Evolutionary conservation across 306 rosid genomes (phyloP).

Genomic region (Rosa lucieae): DNA sequence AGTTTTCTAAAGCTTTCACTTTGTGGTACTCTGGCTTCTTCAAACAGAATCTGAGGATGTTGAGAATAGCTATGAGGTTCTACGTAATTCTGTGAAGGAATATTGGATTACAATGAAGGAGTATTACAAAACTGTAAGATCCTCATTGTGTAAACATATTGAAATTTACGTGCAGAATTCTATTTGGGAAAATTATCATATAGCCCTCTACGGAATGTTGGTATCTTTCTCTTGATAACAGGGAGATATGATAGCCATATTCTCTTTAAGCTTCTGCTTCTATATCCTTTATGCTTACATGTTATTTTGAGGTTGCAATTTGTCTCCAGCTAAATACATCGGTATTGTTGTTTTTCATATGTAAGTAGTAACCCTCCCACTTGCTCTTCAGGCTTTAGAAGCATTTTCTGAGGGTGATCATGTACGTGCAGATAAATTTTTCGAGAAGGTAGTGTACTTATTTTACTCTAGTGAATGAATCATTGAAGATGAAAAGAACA

Average conservation of each 20-base stretch:
- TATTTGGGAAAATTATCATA: no score
- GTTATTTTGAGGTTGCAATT: background rate
- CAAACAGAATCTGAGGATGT: slow-evolving; percentile 25
- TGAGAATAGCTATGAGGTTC: slow-evolving; percentile 34
- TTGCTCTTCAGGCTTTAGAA: slow-evolving; percentile 37
- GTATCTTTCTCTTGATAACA: no score
- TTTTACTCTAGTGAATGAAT: no score
- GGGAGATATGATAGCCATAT: no score
- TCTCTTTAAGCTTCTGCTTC: background rate
- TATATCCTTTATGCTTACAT: background rate
- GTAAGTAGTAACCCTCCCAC: background rate
- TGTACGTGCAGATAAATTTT: slow-evolving; percentile 32
- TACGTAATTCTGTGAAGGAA: slow-evolving; percentile 38
- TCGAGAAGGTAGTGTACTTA: slow-evolving; percentile 20
- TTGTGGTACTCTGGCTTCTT: background rate
- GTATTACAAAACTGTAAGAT: slow-evolving; percentile 42
- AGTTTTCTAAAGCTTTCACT: background rate
- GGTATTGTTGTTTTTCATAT: background rate
- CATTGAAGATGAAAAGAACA: no score
- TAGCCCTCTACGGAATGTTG: no score
- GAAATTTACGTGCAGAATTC: background rate
- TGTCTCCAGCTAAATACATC: background rate
- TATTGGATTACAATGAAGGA: slow-evolving; percentile 42
- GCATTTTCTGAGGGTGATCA: slow-evolving; percentile 34
- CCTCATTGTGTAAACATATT: slow-evolving; percentile 8